Conservation (phyloP, 2,329 filamentous ascomycete genomes). For the Penicillium rolfsii region DNA sequence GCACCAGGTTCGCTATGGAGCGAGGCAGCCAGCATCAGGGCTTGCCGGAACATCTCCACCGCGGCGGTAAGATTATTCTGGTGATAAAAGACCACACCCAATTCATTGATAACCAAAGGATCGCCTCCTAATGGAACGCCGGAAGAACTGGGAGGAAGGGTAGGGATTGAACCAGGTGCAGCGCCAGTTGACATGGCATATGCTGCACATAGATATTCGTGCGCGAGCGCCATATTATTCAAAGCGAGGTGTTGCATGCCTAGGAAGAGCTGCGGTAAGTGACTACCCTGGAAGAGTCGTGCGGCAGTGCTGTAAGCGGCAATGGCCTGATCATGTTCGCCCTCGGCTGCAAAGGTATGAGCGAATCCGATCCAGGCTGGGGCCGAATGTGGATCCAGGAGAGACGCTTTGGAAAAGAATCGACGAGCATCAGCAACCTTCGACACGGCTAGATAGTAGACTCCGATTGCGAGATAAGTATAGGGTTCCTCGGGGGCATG, state of each 20-base stretch:
- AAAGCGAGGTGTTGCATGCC: constrained; percentile 98
- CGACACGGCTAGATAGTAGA: constrained; percentile 88
- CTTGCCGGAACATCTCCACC: constrained; percentile 74
- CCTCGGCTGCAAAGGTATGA: constrained; percentile 95
- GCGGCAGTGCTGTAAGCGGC: constrained; percentile 96
- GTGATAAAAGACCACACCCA: constrained; percentile 95
- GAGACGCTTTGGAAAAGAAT: constrained; percentile 95
- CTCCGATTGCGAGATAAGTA: constrained; percentile 90
- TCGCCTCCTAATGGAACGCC: constrained; percentile 56
- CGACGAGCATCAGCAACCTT: constrained; percentile 91
- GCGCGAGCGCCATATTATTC: constrained; percentile 90
- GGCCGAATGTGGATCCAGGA: constrained; percentile 97
- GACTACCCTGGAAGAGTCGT: constrained; percentile 92
- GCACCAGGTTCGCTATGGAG: constrained; percentile 81
- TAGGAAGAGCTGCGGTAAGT: constrained; percentile 91
- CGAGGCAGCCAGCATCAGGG: constrained; percentile 75
- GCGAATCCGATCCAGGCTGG: constrained; percentile 99
- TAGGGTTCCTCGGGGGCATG: constrained; percentile 87
- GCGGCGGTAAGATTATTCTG: constrained; percentile 78
- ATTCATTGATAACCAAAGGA: constrained; percentile 89
- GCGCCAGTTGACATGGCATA: constrained; percentile 62
- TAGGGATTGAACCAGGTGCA: constrained; percentile 33
- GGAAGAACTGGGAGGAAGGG: constrained; percentile 30
- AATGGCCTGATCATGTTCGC: constrained; percentile 97
- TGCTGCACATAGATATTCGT: constrained; percentile 91